Base-by-base conservation (phyloP, 2,329 filamentous ascomycete species). In the Penicillium expansum region DNA sequence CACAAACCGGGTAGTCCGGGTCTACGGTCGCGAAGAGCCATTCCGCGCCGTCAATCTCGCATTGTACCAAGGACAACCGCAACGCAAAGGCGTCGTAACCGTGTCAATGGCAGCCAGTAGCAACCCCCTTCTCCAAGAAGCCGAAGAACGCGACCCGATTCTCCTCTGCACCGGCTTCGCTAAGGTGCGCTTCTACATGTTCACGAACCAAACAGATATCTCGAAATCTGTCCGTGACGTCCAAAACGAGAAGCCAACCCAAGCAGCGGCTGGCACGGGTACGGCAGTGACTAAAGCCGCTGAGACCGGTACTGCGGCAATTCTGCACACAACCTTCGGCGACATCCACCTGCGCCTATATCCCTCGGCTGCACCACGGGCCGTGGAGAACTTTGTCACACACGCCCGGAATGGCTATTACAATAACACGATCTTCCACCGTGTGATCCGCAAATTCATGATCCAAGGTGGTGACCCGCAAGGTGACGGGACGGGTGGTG, bases 401-500 rank as follows among this genome's bases (percentile, higher is more conserved):
- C 94, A 97, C 69, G 85, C 91, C 3, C 89, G 88, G 68, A 88
- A 87, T 57, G 91, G 91, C 1, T 99, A 99, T 74, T 99, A 99
- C 80, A 97, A 99, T 79, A 91, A 91, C 75, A 92, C 93, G 33
- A 93, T 97, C 66, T 99, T 99, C 81, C 94, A 99, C 75, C 88
- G 94, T 33, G 89, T 99, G 7, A 99, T 99, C 66, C 86, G 90
- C 59, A 97, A 97, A 70, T 99, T 99, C 78, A 99, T 99, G 95
- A 96, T 99, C 59, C 91, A 80, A 62, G 85, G 85, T 22, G 92
- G 92, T 49, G 92, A 96, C 70, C 91, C 92, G 0, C 76, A 94
- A 1, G 92, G 92, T 10, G 91, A 96, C 68, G 92, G 92, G 4
- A 96, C 92, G 0, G 92, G 92, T 43, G 92, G 92, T 37, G 91